phyloP scores from a whole-genome alignment of 192 early-diverging fungal genomes.

The Obelidium mucronatum region DNA sequence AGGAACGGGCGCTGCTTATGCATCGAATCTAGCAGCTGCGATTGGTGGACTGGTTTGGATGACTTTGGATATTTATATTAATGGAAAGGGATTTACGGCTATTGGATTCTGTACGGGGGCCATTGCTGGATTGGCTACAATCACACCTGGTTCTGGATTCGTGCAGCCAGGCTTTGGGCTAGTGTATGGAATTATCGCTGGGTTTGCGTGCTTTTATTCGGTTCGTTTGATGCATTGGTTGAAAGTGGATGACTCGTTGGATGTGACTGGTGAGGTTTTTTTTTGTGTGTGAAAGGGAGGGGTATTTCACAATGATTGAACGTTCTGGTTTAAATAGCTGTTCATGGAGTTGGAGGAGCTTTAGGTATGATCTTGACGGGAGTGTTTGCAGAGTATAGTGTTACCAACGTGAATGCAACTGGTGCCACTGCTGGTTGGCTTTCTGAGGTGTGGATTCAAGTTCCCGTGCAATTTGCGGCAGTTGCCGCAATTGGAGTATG shows the following conservation, averaged over 20 bases:
- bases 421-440: constrained; percentile 69
- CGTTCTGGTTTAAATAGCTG: neutral
- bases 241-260: constrained; percentile 71
- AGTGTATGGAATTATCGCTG: constrained; percentile 74
- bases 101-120: constrained; percentile 96
- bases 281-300: too few relatives aligned
- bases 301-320: too few relatives aligned
- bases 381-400: constrained; percentile 82
- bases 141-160: constrained; percentile 91
- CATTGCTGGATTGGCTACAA: constrained; percentile 89
- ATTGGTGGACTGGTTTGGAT: constrained; percentile 87
- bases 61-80: constrained; percentile 70
- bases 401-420: constrained; percentile 71
- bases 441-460: constrained; percentile 78
- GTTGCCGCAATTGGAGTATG: constrained; percentile 73
- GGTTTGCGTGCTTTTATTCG: constrained; percentile 64
- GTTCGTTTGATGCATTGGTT: constrained; percentile 69
- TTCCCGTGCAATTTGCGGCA: constrained; percentile 76
- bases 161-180: constrained; percentile 80
- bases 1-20: constrained; percentile 84
- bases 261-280: neutral
- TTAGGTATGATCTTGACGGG: constrained; percentile 76
- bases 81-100: constrained; percentile 83
- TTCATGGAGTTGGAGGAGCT: neutral
- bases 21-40: constrained; percentile 87